A percentile compares a stretch with the other conserved stretches of the same genome.
Evolutionary conservation across 169 alveolate genomes (phyloP).

Genomic region (Amoebophrya sp.): DNA sequence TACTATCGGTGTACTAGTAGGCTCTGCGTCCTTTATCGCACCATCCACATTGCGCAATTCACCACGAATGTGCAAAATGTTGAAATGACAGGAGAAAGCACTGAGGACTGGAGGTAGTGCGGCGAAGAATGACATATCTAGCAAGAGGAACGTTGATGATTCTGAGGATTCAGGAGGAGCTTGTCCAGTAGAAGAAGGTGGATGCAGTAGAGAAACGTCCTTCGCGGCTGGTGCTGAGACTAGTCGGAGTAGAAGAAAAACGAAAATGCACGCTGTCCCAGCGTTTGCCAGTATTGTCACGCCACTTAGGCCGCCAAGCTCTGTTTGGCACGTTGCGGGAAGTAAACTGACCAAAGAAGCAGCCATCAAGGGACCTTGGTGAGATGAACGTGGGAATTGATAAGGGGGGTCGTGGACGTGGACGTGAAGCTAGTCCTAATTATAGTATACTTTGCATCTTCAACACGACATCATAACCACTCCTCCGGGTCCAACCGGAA

Average conservation of each 20-base stretch:
- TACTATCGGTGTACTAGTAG: too few species aligned
- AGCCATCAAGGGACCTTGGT: background rate
- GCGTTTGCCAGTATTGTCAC: background rate
- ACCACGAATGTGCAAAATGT: background rate
- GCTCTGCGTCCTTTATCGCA: background rate
- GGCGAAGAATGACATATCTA: background rate
- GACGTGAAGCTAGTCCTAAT: too few species aligned
- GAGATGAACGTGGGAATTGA: too few species aligned
- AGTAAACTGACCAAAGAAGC: background rate
- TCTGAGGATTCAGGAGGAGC: too few species aligned
- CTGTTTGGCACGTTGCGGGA: background rate
- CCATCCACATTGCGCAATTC: background rate
- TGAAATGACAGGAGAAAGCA: background rate
- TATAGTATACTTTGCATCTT: too few species aligned
- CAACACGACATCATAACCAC: too few species aligned
- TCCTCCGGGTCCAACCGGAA: background rate
- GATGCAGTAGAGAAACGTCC: background rate
- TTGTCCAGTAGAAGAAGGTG: too few species aligned
- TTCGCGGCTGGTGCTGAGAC: background rate
- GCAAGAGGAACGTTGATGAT: too few species aligned
- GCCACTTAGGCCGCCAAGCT: background rate
- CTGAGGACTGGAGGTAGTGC: background rate
- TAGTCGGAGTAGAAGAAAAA: background rate
- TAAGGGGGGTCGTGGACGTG: too few species aligned
- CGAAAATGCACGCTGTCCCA: background rate